Evolutionary conservation across 345 rosid genomes (phyloP).

Genomic region (Bruguiera parviflora): DNA sequence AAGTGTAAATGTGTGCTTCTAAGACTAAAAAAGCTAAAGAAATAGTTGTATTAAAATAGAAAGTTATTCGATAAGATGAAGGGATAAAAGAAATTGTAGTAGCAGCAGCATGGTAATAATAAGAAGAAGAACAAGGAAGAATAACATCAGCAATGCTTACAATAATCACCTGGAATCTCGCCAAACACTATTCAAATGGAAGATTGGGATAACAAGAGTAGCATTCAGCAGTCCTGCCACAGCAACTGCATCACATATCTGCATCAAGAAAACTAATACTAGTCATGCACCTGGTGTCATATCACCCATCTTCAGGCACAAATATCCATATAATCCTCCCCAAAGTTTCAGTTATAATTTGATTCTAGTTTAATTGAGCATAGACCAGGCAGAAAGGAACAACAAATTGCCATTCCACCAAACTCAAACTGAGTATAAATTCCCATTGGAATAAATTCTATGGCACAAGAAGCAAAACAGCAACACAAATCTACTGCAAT

Average conservation of each 20-base stretch:
- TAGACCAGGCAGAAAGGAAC: not conserved
- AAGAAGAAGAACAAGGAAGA: not conserved
- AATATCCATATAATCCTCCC: not conserved
- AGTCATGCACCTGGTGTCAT: not conserved
- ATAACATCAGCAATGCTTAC: constrained; percentile 6
- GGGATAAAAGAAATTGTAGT: not conserved
- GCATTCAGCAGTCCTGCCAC: constrained; percentile 96
- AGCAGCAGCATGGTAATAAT: not conserved
- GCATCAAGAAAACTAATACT: constrained; percentile 3
- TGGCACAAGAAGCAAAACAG: no score
- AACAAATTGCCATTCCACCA: not conserved
- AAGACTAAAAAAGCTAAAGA: no score
- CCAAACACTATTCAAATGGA: constrained; percentile 97
- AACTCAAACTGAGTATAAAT: not conserved
- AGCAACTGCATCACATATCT: constrained; percentile 99
- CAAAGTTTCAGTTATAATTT: not conserved
- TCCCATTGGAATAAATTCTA: no score
- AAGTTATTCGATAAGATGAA: no score
- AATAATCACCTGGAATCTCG: constrained; percentile 86
- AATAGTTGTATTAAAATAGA: no score
- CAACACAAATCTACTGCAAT: no score
- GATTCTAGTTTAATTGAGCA: no score
- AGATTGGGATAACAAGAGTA: constrained; percentile 88
- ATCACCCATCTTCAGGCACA: not conserved
- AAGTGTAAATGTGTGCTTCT: no score